Percentiles rank a stretch among this genome's conserved stretches.
phyloP scores from a whole-genome alignment of 257 asterid genomes.

The Asclepias syriaca region DNA sequence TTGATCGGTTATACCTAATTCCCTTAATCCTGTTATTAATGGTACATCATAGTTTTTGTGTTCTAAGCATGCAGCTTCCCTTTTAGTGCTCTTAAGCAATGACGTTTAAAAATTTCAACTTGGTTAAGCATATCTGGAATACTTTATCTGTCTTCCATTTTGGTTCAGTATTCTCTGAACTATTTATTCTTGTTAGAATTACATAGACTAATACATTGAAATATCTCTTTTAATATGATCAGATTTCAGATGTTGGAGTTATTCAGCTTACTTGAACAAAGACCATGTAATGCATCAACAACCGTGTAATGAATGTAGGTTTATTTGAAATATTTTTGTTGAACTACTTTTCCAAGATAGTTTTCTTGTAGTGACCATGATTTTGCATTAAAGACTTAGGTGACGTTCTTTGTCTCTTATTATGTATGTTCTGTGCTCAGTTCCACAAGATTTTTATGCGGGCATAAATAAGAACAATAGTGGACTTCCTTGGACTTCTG shows the following conservation, averaged over 20 bases:
- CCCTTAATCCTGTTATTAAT: not conserved
- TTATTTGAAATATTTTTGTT: not conserved
- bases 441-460: constrained; percentile 18
- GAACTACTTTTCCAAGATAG: not conserved
- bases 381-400: not conserved
- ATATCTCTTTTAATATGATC: constrained; percentile 4
- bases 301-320: constrained; percentile 18
- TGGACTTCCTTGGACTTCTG: constrained; percentile 32
- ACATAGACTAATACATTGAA: not conserved
- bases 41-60: not conserved
- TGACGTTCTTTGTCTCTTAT: constrained; percentile 2
- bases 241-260: constrained; percentile 25
- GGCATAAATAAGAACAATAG: constrained; percentile 18
- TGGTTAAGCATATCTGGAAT: not conserved
- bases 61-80: not conserved
- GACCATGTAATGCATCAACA: constrained; percentile 5
- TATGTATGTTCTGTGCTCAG: constrained; percentile 18
- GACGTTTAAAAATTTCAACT: not conserved
- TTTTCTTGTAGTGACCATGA: not conserved
- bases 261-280: constrained; percentile 15
- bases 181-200: not conserved
- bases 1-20: not conserved
- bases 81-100: not conserved
- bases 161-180: not conserved
- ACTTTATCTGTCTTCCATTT: not conserved